Evolutionary conservation across 2,329 filamentous ascomycete genomes (phyloP).

Genomic region (Aspergillus hortae): DNA sequence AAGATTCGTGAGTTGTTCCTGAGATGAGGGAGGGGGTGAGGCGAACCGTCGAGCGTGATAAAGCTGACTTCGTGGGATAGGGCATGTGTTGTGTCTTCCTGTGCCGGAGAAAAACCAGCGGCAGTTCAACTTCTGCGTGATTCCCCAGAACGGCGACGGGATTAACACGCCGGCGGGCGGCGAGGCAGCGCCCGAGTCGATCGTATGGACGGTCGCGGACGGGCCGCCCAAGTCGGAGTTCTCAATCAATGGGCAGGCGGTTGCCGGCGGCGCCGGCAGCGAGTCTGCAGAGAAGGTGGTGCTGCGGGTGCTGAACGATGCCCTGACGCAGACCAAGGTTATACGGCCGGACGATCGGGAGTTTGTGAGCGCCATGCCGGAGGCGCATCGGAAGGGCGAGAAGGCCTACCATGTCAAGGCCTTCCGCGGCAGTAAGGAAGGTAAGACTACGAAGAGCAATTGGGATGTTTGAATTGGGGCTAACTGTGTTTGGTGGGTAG

Average conservation of each 20-base stretch:
- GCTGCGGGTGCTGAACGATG: constrained; percentile 46
- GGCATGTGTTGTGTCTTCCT: constrained; percentile 59
- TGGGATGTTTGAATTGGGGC: background rate
- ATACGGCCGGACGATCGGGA: constrained; percentile 54
- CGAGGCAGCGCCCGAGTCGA: constrained; percentile 47
- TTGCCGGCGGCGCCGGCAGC: constrained; percentile 39
- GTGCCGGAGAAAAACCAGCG: constrained; percentile 63
- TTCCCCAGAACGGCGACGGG: constrained; percentile 52
- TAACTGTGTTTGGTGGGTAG: constrained; percentile 29
- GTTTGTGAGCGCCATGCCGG: constrained; percentile 58
- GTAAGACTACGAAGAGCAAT: constrained; percentile 31
- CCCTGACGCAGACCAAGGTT: constrained; percentile 46
- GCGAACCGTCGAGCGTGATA: background rate
- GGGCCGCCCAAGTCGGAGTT: constrained; percentile 46
- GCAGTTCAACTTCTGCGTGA: constrained; percentile 60
- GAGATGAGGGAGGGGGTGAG: too few relatives aligned
- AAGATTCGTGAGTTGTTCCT: constrained; percentile 42
- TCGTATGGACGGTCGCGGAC: constrained; percentile 60
- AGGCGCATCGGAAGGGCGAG: constrained; percentile 60
- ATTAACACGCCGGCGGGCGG: constrained; percentile 45
- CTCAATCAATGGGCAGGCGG: constrained; percentile 40
- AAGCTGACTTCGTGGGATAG: constrained; percentile 20
- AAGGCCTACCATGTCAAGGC: constrained; percentile 63
- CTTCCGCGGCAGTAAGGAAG: constrained; percentile 63
- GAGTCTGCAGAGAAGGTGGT: constrained; percentile 46